Evolutionary conservation across 768 basidiomycete species (phyloP).

Genomic region (Termitomyces sp.): DNA sequence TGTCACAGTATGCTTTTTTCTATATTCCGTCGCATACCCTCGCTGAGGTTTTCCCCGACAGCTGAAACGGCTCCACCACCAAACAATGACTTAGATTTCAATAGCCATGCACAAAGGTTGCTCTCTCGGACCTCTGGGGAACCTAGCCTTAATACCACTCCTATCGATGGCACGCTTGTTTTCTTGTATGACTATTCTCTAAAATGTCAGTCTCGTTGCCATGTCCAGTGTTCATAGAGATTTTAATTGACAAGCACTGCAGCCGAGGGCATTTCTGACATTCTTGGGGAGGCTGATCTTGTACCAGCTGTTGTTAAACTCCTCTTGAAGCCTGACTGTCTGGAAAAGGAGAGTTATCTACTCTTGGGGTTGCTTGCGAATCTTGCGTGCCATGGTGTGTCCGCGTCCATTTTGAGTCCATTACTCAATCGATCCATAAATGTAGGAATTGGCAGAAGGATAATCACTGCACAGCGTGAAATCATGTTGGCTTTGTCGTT

Average conservation of each 20-base stretch:
- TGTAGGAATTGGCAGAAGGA: constrained; percentile 8
- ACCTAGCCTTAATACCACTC: background rate
- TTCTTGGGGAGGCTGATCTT: constrained; percentile 7
- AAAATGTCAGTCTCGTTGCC: constrained; percentile 1
- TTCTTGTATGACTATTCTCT: constrained; percentile 14
- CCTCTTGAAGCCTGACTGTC: constrained; percentile 1
- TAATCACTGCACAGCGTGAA: constrained; percentile 2
- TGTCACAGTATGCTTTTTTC: constrained; percentile 7
- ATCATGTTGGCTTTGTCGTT: constrained; percentile 3
- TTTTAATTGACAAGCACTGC: background rate
- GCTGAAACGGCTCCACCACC: constrained; percentile 1
- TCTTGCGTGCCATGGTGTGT: constrained; percentile 14
- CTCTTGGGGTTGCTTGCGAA: constrained; percentile 14
- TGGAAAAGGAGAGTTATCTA: constrained; percentile 12
- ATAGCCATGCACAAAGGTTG: constrained; percentile 2
- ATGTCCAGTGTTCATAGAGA: background rate
- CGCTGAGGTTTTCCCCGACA: background rate
- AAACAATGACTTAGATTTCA: constrained; percentile 7
- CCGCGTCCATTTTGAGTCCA: background rate
- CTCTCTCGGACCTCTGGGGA: constrained; percentile 7
- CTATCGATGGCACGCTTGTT: constrained; percentile 7
- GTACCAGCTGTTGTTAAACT: constrained; percentile 5
- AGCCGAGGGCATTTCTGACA: constrained; percentile 13
- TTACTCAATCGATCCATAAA: background rate
- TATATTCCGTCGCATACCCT: background rate